These are phyloP conservation scores for Suillus subaureus DNA, from an alignment of 768 basidiomycete species.

Conservation along the genomic window DNA sequence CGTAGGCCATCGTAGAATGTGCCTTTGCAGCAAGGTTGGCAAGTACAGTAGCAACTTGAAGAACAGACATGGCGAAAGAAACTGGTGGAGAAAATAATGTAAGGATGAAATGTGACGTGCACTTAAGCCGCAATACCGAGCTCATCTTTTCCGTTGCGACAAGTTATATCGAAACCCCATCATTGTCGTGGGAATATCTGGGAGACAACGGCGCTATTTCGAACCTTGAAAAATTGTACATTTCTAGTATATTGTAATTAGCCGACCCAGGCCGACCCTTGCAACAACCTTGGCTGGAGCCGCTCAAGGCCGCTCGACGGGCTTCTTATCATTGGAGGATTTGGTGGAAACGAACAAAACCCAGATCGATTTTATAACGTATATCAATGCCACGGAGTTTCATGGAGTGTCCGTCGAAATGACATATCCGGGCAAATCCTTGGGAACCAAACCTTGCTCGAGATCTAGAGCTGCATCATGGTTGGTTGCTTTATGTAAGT, in stretches of 20 bases:
- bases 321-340: conserved; percentile 5
- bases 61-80: conserved; percentile 31
- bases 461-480: background rate
- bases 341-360: background rate
- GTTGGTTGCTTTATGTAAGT: background rate
- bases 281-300: background rate
- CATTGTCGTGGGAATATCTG: conserved; percentile 28
- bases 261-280: conserved; percentile 6
- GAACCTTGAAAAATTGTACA: background rate
- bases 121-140: conserved; percentile 8
- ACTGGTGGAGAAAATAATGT: conserved; percentile 7
- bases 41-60: conserved; percentile 23
- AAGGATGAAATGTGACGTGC: conserved; percentile 6
- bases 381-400: background rate
- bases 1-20: background rate
- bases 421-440: background rate
- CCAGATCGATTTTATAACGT: conserved; percentile 2
- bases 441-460: background rate
- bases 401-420: background rate
- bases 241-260: background rate
- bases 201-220: background rate
- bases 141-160: conserved; percentile 26
- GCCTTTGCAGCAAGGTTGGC: conserved; percentile 31
- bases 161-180: conserved; percentile 31
- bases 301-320: background rate